Base-by-base conservation (phyloP, 2,329 filamentous ascomycete species). In the Cercospora beticola region DNA sequence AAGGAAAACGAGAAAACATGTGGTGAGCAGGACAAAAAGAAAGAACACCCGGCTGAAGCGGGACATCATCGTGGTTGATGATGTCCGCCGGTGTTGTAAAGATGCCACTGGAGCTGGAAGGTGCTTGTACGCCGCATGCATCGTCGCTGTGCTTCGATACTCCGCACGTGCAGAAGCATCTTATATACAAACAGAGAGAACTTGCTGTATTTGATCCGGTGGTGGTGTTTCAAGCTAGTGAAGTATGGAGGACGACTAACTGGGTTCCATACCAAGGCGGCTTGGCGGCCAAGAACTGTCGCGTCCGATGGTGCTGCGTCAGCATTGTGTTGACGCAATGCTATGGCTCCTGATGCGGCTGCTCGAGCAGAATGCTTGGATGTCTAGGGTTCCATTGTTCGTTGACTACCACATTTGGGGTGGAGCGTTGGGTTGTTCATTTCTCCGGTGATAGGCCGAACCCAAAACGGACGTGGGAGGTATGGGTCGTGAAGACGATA, bases 221-320 rank as follows among this genome's bases (percentile, higher is more conserved):
- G 8, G 61, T 36, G n/a, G 9, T 54, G 61, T 30, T 46, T 63
- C 61, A 63, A 16, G 28, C 61, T 43, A 63, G 61, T 54, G 49
- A 28, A 54, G 49, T 28, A 28, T 54, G 49, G 49, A 28, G 9
- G 12, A 8, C n/a, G 18, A 8, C 49, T 52, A 46, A 26, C 21
- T 9, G n/a, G 33, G 12, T 40, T 62, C 16, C 18, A 31, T 63
- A 63, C 61, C 61, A 63, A 54, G 61, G n/a, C 8, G 40, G 14
- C 61, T 63, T 49, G 61, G 61, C 61, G n/a, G 61, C 61, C 61
- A 63, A 63, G 61, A 63, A 30, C n/a, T 0, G 21, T 62, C 60
- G 60, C 60, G 60, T 46, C n/a, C 6, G 9, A 21, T 43, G 14
- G 30, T 33, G 30, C 28, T 40, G 46, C 43, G 16, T 63, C 14